phyloP scores from a whole-genome alignment of 225 moss, liverwort and hornwort species.

The Ulota crispa region DNA sequence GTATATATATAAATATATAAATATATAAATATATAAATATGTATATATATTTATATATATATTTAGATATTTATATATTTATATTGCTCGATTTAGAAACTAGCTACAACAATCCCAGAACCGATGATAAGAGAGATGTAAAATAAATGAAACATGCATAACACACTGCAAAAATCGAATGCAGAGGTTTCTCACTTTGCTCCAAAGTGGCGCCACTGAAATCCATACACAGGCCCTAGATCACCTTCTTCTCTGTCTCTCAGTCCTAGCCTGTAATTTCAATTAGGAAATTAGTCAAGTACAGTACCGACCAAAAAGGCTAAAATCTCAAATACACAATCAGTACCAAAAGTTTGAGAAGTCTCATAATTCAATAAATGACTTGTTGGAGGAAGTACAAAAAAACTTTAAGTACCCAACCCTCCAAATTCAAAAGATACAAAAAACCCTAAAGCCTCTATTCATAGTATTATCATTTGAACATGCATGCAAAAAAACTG shows the following conservation, averaged over 20 bases:
- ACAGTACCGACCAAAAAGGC: background rate
- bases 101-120: background rate
- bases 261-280: conserved; percentile 61
- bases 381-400: background rate
- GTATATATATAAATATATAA: background rate
- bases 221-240: conserved; percentile 91
- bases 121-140: background rate
- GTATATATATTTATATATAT: too few relatives aligned
- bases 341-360: background rate
- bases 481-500: background rate
- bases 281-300: background rate
- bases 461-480: background rate
- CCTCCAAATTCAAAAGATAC: background rate
- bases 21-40: too few relatives aligned
- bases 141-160: background rate
- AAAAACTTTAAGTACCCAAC: background rate
- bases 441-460: background rate
- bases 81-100: background rate
- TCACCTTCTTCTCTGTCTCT: conserved; percentile 90
- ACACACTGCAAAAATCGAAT: background rate
- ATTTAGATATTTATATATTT: too few relatives aligned
- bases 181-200: conserved; percentile 57
- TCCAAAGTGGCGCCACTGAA: conserved; percentile 98
- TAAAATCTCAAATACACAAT: background rate
- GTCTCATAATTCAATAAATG: background rate